These are phyloP conservation scores for Aspergillus brunneoviolaceus DNA, from an alignment of 2,329 filamentous ascomycete genomes.

Conservation along the genomic window DNA sequence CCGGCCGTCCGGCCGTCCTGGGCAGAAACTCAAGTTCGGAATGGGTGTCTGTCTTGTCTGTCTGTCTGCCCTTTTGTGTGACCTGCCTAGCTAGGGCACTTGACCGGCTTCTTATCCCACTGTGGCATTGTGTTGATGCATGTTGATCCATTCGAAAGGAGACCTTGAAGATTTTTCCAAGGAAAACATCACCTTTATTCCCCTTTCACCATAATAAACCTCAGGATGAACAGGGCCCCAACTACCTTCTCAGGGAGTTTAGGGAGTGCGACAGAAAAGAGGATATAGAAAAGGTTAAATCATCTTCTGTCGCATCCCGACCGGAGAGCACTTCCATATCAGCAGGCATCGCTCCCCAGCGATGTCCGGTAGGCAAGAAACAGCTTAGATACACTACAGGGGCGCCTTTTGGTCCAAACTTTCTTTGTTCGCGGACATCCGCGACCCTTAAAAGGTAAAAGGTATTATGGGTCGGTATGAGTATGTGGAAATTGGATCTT, in stretches of 20 bases:
- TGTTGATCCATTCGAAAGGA: background rate
- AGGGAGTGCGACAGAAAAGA: background rate
- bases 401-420: constrained; percentile 12
- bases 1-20: background rate
- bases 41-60: background rate
- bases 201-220: no score
- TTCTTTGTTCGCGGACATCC: background rate
- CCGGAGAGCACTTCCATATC: constrained; percentile 18
- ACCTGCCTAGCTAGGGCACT: background rate
- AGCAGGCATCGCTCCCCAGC: constrained; percentile 3
- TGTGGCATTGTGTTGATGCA: background rate
- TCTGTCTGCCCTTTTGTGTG: constrained; percentile 1
- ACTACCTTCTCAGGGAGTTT: no score
- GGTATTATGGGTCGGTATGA: no score
- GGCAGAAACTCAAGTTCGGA: background rate
- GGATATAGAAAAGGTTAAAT: background rate
- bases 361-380: background rate
- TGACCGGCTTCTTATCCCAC: constrained; percentile 5
- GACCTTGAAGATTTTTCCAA: no score
- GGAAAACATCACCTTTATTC: no score
- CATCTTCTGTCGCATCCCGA: background rate
- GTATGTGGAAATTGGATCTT: background rate
- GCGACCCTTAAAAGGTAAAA: no score
- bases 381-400: background rate
- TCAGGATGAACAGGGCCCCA: no score